Evolutionary conservation across 768 basidiomycete genomes (phyloP), one percentile per base, ranked within the genome.

Genomic region (Inosperma sp.): DNA sequence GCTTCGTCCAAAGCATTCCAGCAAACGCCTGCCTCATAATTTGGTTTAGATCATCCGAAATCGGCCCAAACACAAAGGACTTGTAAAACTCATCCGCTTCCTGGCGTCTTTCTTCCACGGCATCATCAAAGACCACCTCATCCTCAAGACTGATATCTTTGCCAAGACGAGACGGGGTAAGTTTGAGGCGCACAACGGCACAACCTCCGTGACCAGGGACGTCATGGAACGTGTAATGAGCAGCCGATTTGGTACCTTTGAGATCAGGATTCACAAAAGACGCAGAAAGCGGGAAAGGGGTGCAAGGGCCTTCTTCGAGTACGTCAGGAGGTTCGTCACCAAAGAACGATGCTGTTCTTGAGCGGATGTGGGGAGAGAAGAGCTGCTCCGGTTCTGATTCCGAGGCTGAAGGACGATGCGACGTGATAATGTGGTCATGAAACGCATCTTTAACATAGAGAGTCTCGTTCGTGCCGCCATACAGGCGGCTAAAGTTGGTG

Each of bases 1-100:
- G 96, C 72, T 98, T 99, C 39, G 90, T 93, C 95, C 96, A 98
- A 46, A 99, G 71, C 96, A 99, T 98, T 9, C 96, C 96, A 17
- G 83, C 83, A 42, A 99, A 71, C 17, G 94, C 96, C 70, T 98
- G 96, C 55, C 96, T 77, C 91, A 91, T 96, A 58, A 99, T 88
- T 67, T 95, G 94, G 65, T 83, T 85, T 59, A 98, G 71, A 69
- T 99, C 96, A 52, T 96, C 92, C 60, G 81, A 89, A 62, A 95
- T 84, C 12, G 88, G 83, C 3, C 92, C 92, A 56, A 84, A 77
- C 33, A 84, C 83, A 48, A 98, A 76, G 4, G 80, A 76, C 33
- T 77, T 74, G 68, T 97, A 99, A 65, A 99, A 99, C 69, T 99
- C 96, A 65, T 98, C 92, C 5, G 93, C 92, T 65, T 99, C 96